Base-by-base conservation (phyloP, 2,329 filamentous ascomycete species). In the Aspergillus hortae region DNA sequence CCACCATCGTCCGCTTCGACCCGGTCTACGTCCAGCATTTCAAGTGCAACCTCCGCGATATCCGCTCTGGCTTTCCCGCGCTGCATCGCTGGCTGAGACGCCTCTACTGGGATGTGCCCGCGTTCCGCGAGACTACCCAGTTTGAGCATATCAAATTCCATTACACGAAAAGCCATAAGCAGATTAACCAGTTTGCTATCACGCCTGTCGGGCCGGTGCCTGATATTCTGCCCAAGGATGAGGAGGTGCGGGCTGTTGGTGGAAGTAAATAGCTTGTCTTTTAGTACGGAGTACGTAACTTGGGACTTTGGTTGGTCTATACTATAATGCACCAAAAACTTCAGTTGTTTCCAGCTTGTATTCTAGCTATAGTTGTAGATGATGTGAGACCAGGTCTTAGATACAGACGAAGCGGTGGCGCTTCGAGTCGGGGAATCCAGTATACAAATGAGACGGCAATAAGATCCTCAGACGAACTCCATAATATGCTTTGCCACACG, bases 131-230 rank as follows among this genome's bases (percentile, higher is more conserved):
- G 47, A 94, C 91, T 55, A 95, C 92, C 19, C 83, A 96, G 71
- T 96, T 95, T 69, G 83, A 95, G 70, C 94, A 99, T 74, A 97
- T 97, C 77, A 96, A 95, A 82, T 87, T 81, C 42, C 84, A 87
- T 63, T 87, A 87, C 66, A 86, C 83, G 2, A 84, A 83, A 75
- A 84, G 80, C 58, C 84, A 86, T 69, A 74, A 68, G 59, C 83
- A 86, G 71, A 86, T 87, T 61, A 87, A 87, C 66, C 81, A 67
- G 44, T 80, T 78, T 68, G 74, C 79, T 36, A 95, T 99, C 66
- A 92, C 90, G 21, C 92, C 92, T 1, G 67, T 95, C 14, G 92
- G 92, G 0, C 92, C 94, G 4, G 62, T 90, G 65, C 92, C 92
- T 36, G 81, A 95, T 74, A 87, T 99, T 56, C 64, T 96, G 72